Evolutionary conservation across 495 filamentous ascomycete genomes (phyloP), one percentile per base, ranked within the genome.

Genomic region (Pyrenopolyporus hunteri): DNA sequence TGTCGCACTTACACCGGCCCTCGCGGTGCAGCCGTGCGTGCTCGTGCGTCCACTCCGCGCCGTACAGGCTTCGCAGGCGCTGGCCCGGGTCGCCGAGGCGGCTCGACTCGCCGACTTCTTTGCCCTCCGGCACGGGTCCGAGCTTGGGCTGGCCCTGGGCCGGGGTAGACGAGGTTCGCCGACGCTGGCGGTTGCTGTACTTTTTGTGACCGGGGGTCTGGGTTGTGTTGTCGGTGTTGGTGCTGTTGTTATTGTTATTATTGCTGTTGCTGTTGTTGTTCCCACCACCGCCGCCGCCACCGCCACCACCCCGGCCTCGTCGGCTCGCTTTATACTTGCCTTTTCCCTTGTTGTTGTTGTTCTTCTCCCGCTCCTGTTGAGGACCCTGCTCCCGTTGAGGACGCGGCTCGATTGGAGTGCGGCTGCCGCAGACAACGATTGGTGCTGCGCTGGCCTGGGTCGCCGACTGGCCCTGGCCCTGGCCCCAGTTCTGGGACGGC

Each of bases 41-140:
- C 52, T 79, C 78, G 1, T 29, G 45, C 0, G 63, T 26, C 77
- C 77, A 80, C 51, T 80, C 78, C 1, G 71, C 73, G 0, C 69
- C 77, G 40, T 71, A 78, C 6, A 76, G 56, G 48, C 76, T 64
- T 0, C 61, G 28, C 0, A 75, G 46, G 1, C 78, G n/a, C n/a
- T n/a, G 74, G 19, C 78, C 57, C 7, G 70, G 28, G 2, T 74
- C 57, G 0, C 40, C 49, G 3, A 59, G 20, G 13, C 39, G 64
- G 1, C 58, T 17, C 16, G 47, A 66, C 1, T 54, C 23, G 10
- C n/a, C 14, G 43, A 62, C 48, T 7, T 59, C 40, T 0, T 17
- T 50, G 29, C 74, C 71, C 9, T 46, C 22, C 20, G 62, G 73
- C 10, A 73, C 13, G 2, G 76, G 70, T 0, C 63, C 23, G 1